Conservation (phyloP, 2,329 filamentous ascomycete genomes). For the Diaporthe sp. region DNA sequence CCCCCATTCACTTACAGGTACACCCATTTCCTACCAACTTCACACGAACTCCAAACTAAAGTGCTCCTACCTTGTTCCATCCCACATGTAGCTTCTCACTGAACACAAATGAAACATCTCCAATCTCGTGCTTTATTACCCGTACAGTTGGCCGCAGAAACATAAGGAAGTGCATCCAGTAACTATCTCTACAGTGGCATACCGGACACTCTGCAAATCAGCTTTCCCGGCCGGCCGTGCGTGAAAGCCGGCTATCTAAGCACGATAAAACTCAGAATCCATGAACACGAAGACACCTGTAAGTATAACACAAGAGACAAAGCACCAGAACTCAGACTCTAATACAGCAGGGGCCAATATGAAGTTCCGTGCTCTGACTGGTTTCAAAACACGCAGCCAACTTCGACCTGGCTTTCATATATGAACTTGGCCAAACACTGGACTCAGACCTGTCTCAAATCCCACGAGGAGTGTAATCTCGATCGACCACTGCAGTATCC, state of each 20-base stretch:
- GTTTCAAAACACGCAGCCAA: background rate
- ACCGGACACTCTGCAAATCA: background rate
- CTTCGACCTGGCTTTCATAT: background rate
- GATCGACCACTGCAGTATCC: background rate
- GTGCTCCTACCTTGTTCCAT: no score
- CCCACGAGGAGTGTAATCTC: background rate
- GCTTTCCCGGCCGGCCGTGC: background rate
- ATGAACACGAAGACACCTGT: background rate
- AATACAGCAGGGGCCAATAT: background rate
- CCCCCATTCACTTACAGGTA: background rate
- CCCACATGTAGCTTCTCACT: background rate
- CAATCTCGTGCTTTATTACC: background rate
- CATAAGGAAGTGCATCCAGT: no score
- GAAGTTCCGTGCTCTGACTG: background rate
- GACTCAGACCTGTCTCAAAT: background rate
- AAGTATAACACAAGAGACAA: background rate
- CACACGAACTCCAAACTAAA: no score
- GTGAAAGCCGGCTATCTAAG: background rate
- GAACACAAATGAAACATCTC: background rate
- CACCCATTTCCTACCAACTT: background rate
- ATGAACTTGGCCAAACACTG: background rate
- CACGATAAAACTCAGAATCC: no score
- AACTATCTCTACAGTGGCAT: no score
- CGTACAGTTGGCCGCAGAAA: background rate
- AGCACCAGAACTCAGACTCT: background rate